Base-by-base conservation (phyloP, 495 filamentous ascomycete species). In the Penicillium paradoxum region DNA sequence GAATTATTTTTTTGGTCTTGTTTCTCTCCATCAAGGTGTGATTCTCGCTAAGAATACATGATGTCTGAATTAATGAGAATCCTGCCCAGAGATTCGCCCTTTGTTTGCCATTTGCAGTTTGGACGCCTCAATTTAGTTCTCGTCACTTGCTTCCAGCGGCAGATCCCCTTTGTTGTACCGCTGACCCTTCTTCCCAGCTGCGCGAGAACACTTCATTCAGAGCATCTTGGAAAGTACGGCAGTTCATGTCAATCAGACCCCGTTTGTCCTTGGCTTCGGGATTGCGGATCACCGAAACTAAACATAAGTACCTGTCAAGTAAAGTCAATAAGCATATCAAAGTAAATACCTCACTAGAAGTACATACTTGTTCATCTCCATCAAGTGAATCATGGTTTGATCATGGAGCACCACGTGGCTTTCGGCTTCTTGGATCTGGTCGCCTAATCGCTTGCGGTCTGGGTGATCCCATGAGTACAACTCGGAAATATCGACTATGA, bases 401-500 rank as follows among this genome's bases (percentile, higher is more conserved):
- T 90, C 84, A 56, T 88, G 85, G 52, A 91, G 68, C 29, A 88
- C 83, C 53, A 93, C 86, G 51, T 84, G 79, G 63, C 85, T 89
- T 73, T 95, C 90, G 5, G 86, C 87, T 65, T 88, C 83, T 49
- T 79, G 82, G n/a, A 88, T 73, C 55, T 81, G 81, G 42, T 84
- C 80, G 5, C 79, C 74, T 67, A 82, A 85, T 0, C 80, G 73
- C 43, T 80, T 76, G 5, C 78, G 79, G 53, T 83, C 81, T 1
- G 85, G 77, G 11, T 74, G 68, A 19, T 81, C 78, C 56, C 79
- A 97, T 5, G 90, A 92, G 60, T 97, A 97, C 15, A 98, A 85
- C 66, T 97, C 91, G 13, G 87, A 91, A 27, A 97, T 82, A 66
- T 98, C 93, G 44, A 97, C 91, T 51, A 98, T 92, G 39, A 96